These are phyloP conservation scores for Pterocarpus macrocarpus DNA, from an alignment of 306 rosid genomes.

Conservation along the genomic window DNA sequence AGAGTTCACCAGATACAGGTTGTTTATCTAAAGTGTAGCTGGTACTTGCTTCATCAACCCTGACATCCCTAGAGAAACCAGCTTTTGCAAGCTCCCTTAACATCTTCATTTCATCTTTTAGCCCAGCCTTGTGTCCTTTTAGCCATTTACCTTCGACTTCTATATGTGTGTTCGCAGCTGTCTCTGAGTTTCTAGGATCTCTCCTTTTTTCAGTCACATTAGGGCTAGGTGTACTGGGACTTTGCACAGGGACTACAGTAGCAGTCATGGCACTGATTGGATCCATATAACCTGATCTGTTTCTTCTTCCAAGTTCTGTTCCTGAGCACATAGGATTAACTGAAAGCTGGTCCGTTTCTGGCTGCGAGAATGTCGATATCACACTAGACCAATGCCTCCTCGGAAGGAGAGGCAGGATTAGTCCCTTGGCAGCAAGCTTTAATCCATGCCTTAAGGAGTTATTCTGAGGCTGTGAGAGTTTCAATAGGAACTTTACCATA, in stretches of 20 bases:
- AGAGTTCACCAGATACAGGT: constrained; percentile 24
- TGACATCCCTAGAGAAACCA: constrained; percentile 59
- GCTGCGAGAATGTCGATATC: constrained; percentile 46
- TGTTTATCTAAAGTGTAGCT: constrained; percentile 52
- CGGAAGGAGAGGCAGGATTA: constrained; percentile 68
- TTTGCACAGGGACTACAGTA: constrained; percentile 69
- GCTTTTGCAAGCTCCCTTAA: constrained; percentile 73
- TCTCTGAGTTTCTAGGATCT: constrained; percentile 34
- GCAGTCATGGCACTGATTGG: constrained; percentile 65
- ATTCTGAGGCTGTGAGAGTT: constrained; percentile 58
- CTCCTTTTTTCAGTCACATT: constrained; percentile 34
- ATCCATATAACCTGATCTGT: constrained; percentile 45
- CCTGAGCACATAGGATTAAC: constrained; percentile 52
- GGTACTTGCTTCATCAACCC: constrained; percentile 60
- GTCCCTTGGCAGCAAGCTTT: constrained; percentile 66
- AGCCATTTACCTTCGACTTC: constrained; percentile 58
- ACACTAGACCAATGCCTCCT: constrained; percentile 60
- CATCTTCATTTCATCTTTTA: constrained; percentile 60
- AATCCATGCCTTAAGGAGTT: constrained; percentile 58
- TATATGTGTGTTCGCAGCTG: constrained; percentile 37
- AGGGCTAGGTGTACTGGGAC: constrained; percentile 59
- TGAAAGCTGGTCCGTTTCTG: constrained; percentile 49
- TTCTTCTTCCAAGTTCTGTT: constrained; percentile 53
- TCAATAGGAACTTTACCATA: constrained; percentile 50
- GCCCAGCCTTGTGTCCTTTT: constrained; percentile 55